These are phyloP conservation scores for Paracamarosporium sp. DNA, from an alignment of 2,329 filamentous ascomycete genomes.

Conservation along the genomic window DNA sequence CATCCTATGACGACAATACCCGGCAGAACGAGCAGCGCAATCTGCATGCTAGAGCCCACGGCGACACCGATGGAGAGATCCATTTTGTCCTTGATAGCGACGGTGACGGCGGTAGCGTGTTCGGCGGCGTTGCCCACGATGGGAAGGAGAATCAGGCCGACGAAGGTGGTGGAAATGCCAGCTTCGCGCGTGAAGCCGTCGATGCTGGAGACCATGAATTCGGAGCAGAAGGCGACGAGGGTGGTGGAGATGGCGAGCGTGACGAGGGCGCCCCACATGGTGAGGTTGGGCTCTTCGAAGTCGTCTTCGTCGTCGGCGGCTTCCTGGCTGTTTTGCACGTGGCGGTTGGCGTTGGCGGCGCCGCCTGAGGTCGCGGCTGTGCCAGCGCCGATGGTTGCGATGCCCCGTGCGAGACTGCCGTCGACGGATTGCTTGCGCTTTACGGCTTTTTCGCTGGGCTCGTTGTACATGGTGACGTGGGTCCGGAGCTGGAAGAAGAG, in stretches of 20 bases:
- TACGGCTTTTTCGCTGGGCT: conserved; percentile 77
- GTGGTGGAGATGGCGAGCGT: conserved; percentile 77
- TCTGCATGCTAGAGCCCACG: conserved; percentile 71
- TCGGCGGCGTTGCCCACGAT: conserved; percentile 72
- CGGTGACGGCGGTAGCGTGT: conserved; percentile 68
- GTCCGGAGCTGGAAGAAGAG: conserved; percentile 92
- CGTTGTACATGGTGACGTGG: conserved; percentile 80
- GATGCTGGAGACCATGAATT: conserved; percentile 69
- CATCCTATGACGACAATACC: conserved; percentile 67
- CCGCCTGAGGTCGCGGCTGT: conserved; percentile 59
- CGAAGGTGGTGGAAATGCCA: conserved; percentile 64
- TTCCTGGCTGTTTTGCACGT: conserved; percentile 47
- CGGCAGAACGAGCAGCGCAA: conserved; percentile 67
- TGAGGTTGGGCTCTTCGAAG: conserved; percentile 77
- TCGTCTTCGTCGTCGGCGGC: conserved; percentile 60
- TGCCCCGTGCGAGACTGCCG: conserved; percentile 57
- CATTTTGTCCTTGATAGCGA: conserved; percentile 72
- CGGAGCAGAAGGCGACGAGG: conserved; percentile 78
- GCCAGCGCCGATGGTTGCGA: conserved; percentile 61
- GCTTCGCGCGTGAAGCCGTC: conserved; percentile 58
- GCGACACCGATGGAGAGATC: conserved; percentile 71
- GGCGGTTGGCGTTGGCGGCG: conserved; percentile 56
- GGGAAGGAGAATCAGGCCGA: conserved; percentile 68
- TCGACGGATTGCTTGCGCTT: conserved; percentile 58
- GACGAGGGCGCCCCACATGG: conserved; percentile 72